Base-by-base conservation (phyloP, 129 eudicot genomes). In the Artemisia argyi region DNA sequence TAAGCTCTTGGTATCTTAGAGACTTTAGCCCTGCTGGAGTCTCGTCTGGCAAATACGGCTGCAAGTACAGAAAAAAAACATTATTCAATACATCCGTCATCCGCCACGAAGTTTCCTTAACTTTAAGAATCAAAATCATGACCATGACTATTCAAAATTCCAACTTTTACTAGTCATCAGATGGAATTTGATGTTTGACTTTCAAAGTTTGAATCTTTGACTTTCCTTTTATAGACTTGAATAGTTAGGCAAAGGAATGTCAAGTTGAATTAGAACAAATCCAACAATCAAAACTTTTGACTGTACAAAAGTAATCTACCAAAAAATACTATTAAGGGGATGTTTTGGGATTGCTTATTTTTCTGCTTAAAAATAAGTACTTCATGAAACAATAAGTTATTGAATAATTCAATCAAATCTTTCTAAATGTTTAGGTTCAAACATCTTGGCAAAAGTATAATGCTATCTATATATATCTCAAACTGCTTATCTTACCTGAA, bases 11-110 rank as follows among this genome's bases (percentile, higher is more conserved):
- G 32, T 95, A 96, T 70, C 99, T 88, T 65, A 95, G 80, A 66
- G 86, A 79, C 75, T 73, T 91, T 0, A 95, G 79, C 58, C 97
- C 99, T 58, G 78, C 79, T 7, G 99, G 99, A 14, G 99, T 91
- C 57, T 95, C 96, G 74, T 73, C 59, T 2, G 99, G 99, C 17
- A 95, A 72, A 88, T 95, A 91, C 19, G 99, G 95, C 99, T 95
- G 96, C 82, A 69, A 44, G 65, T 49, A 75, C 8, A 30, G 26
- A 1, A 16, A 3, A 15, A 16, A 0, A 22, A 50, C 18, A 42
- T 72, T 10, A 24, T 8, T 8, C 57, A 52, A 13, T 12, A 17
- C 57, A 52, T 52, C 57, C 7, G 57, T 8, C 57, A 52, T 52
- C 57, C 7, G 57, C 17, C 17, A 15, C 57, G 18, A 52, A 52